Percentiles rank a stretch among this genome's conserved stretches.
Evolutionary conservation across 306 rosid genomes (phyloP).

Genomic region (Arachis stenosperma): DNA sequence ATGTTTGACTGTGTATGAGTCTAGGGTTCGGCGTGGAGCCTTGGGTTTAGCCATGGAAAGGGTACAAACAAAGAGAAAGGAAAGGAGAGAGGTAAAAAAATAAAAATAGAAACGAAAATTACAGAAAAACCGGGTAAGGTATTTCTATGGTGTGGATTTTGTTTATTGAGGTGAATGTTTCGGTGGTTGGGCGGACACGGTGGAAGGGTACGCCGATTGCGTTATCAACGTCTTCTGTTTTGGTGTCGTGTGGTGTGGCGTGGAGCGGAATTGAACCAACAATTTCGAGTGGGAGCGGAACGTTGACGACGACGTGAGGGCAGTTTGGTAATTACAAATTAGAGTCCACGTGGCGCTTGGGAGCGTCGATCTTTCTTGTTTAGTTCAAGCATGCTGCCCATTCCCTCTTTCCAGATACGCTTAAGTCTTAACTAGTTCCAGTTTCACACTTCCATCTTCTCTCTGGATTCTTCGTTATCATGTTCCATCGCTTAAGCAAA

Average conservation of each 20-base stretch:
- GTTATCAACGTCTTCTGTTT: neutral
- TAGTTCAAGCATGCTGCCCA: neutral
- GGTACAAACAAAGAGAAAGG: no score
- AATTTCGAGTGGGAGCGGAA: neutral
- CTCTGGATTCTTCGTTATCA: no score
- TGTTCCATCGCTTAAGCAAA: no score
- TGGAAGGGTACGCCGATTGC: neutral
- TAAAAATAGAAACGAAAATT: conserved; percentile 12
- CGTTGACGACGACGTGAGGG: conserved; percentile 25
- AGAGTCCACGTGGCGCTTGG: conserved; percentile 40
- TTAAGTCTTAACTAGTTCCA: no score
- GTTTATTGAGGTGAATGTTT: neutral
- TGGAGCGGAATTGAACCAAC: neutral
- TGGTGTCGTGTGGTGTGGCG: neutral
- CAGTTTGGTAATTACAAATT: conserved; percentile 8
- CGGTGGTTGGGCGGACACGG: conserved; percentile 26
- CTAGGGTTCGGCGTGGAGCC: conserved; percentile 90
- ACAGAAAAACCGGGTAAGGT: neutral
- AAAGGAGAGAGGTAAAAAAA: conserved; percentile 11
- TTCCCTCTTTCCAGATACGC: neutral
- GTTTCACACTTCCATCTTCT: no score
- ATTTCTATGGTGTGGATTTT: neutral
- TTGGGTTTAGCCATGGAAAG: conserved; percentile 81
- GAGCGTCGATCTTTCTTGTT: conserved; percentile 19
- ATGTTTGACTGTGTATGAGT: conserved; percentile 88